Evolutionary conservation across 805 yeast genomes (phyloP), one percentile per base, ranked within the genome.

Genomic region (Saccharomyces jurei): DNA sequence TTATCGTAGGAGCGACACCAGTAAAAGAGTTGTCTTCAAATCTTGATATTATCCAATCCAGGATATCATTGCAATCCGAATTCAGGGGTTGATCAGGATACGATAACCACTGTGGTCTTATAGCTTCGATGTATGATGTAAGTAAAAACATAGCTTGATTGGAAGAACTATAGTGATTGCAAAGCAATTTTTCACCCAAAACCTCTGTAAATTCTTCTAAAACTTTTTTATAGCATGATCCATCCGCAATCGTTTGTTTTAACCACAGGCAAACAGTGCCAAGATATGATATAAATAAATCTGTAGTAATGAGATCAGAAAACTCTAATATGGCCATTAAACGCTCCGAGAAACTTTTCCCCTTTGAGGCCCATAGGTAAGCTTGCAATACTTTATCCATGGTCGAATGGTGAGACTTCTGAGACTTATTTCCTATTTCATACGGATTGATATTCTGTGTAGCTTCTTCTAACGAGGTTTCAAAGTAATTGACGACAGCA

Each of bases 31-130:
- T 61, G 31, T 74, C 78, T 0, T 70, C 67, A 3, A 74, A 73
- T 50, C 82, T 68, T 17, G 67, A 60, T 2, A 71, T 46, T 8
- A 81, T 56, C 76, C 81, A 83, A 1, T 69, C 63, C 44, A 74
- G 69, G 21, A 83, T 73, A 58, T 82, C 86, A 41, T 61, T 62
- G 48, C 76, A 74, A 50, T 81, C 84, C 2, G 71, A 71, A 21
- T 63, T 58, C 6, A 78, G 61, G 1, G 62, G 63, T 1, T 58
- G 63, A 8, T 65, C 60, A 0, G 50, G 32, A 4, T 51, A 53
- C 0, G 50, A 41, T 1, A 71, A 47, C 73, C 81, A 71, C 0
- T 58, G 49, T 1, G 60, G 26, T 6, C 59, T 51, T 1, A 57
- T 50, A 3, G 56, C 50, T 14, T 56, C 54, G 41, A 69, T 52